Conservation (phyloP, 2,329 filamentous ascomycete genomes). For the Grosmannia clavigera region DNA sequence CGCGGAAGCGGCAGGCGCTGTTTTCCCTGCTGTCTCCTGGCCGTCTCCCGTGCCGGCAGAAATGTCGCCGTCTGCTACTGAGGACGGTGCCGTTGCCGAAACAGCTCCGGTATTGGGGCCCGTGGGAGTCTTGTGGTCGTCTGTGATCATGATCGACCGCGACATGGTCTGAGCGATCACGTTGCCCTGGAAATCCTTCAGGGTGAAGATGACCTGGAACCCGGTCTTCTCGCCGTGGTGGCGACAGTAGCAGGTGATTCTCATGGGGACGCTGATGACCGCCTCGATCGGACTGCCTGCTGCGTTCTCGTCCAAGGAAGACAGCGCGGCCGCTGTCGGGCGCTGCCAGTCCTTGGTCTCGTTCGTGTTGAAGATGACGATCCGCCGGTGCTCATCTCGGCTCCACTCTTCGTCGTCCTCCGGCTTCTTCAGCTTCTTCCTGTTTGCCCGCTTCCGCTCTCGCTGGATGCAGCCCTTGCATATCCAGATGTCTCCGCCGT, state of each 20-base stretch:
- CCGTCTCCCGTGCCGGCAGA: conserved; percentile 6
- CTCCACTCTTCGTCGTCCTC: conserved; percentile 87
- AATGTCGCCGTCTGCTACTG: conserved; percentile 6
- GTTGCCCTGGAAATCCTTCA: conserved; percentile 68
- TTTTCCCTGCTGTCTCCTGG: background rate
- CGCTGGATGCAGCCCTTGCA: conserved; percentile 84
- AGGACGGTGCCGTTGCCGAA: conserved; percentile 8
- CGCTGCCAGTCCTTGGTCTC: conserved; percentile 75
- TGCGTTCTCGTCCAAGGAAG: conserved; percentile 6
- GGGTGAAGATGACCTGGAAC: conserved; percentile 86
- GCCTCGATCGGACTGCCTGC: conserved; percentile 25
- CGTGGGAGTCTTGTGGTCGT: conserved; percentile 81
- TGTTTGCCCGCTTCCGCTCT: conserved; percentile 78
- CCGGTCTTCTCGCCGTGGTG: conserved; percentile 90
- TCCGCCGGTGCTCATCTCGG: conserved; percentile 64
- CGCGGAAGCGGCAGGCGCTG: background rate
- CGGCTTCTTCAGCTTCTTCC: conserved; percentile 87
- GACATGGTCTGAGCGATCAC: conserved; percentile 77
- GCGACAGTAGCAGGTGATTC: conserved; percentile 92
- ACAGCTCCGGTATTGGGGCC: background rate
- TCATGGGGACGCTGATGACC: conserved; percentile 70
- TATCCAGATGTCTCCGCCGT: conserved; percentile 89
- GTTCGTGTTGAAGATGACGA: conserved; percentile 83
- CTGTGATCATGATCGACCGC: conserved; percentile 88
- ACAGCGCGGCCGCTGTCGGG: conserved; percentile 29